Evolutionary conservation across 345 rosid genomes (phyloP).

Genomic region (Eucalyptus globulus): DNA sequence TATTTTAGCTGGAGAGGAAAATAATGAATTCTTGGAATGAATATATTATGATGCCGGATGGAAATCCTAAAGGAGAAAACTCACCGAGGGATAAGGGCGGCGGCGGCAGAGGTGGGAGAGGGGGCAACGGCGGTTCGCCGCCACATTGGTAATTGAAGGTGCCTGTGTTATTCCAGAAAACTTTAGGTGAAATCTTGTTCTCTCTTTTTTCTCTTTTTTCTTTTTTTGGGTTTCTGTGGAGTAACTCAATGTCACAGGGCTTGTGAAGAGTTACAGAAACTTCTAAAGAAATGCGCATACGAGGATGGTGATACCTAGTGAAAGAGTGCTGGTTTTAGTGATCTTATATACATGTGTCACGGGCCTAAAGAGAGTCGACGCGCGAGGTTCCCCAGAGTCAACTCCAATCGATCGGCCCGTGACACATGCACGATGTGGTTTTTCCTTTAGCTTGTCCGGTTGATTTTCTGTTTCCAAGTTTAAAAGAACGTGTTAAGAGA

Average conservation of each 20-base stretch:
- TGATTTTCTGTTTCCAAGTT: background rate
- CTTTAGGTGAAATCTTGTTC: background rate
- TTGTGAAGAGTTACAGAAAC: background rate
- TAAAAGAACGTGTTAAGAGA: background rate
- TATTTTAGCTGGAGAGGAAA: background rate
- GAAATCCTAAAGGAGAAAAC: background rate
- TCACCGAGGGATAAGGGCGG: background rate
- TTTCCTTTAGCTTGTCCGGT: background rate
- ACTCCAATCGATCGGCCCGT: too few relatives aligned
- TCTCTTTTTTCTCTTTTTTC: too few relatives aligned
- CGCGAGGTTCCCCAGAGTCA: too few relatives aligned
- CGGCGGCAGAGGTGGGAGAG: constrained; percentile 1
- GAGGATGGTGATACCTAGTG: background rate
- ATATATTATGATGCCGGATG: background rate
- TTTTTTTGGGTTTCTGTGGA: too few relatives aligned
- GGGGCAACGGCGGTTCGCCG: constrained; percentile 8
- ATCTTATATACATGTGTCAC: background rate
- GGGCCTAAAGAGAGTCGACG: too few relatives aligned
- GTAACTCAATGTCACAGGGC: background rate
- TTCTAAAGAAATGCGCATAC: background rate
- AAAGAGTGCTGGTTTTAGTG: background rate
- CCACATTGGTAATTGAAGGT: constrained; percentile 16
- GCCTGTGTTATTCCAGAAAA: constrained; percentile 14
- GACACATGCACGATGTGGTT: background rate
- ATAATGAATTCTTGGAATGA: background rate